Conservation (phyloP, 2,329 filamentous ascomycete genomes). For the Ophiocordyceps polyrhachis-furcata region DNA sequence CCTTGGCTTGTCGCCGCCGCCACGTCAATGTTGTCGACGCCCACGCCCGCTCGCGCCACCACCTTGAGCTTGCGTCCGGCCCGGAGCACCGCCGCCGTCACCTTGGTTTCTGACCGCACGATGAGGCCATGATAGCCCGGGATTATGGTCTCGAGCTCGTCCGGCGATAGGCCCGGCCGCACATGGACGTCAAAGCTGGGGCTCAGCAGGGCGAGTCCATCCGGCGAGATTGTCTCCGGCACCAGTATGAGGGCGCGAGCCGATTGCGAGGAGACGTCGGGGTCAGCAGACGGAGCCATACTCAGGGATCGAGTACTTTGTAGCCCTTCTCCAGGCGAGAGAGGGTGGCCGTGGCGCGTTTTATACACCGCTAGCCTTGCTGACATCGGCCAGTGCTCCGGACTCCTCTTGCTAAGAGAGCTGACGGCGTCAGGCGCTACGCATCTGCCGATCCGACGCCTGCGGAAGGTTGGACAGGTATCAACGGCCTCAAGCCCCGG, state of each 20-base stretch:
- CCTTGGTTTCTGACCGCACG: conserved; percentile 65
- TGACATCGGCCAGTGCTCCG: background rate
- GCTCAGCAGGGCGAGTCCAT: conserved; percentile 52
- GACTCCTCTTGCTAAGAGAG: background rate
- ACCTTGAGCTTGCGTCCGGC: conserved; percentile 54
- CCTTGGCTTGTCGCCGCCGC: conserved; percentile 51
- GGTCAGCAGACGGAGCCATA: conserved; percentile 12
- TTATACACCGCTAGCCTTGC: background rate
- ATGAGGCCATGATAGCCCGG: conserved; percentile 58
- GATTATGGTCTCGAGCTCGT: conserved; percentile 48
- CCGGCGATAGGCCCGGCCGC: conserved; percentile 38
- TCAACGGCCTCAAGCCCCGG: too few relatives aligned
- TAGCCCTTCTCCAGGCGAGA: background rate
- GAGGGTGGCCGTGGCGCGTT: background rate
- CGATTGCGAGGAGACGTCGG: conserved; percentile 1
- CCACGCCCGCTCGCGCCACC: conserved; percentile 63
- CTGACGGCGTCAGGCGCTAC: background rate
- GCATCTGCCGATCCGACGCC: background rate
- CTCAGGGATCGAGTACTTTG: background rate
- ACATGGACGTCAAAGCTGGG: conserved; percentile 52
- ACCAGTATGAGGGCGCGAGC: conserved; percentile 39
- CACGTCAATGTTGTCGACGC: conserved; percentile 69
- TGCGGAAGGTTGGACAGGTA: too few relatives aligned
- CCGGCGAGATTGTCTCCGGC: conserved; percentile 63
- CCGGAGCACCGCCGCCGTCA: conserved; percentile 47